Percentiles rank a stretch among this genome's conserved stretches.
phyloP scores from a whole-genome alignment of 164 flowering plant genomes.

The Stephania yunnanensis region DNA sequence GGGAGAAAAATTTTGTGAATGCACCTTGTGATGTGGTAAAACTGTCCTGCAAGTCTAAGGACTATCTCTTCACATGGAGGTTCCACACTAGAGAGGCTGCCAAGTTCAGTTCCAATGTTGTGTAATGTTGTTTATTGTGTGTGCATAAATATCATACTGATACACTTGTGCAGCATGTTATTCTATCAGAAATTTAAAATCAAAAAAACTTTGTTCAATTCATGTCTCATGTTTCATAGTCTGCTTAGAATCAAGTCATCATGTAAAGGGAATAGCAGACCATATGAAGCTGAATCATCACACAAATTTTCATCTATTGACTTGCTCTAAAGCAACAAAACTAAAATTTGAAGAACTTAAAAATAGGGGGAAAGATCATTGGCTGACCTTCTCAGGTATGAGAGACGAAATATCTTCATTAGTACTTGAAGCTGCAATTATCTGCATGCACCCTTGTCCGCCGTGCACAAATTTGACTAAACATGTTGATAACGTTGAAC shows the following conservation, averaged over 20 bases:
- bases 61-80: conserved; percentile 77
- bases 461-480: neutral
- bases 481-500: no score
- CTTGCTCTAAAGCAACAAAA: neutral
- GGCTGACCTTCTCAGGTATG: neutral
- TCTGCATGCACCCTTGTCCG: neutral
- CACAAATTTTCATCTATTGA: neutral
- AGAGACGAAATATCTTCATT: no score
- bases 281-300: neutral
- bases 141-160: neutral
- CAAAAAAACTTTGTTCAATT: neutral
- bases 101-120: conserved; percentile 18
- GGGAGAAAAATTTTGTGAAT: conserved; percentile 33
- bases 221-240: neutral
- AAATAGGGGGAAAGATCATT: neutral
- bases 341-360: no score
- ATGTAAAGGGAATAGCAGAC: neutral
- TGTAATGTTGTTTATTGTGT: conserved; percentile 2
- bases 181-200: neutral
- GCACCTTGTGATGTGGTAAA: conserved; percentile 61
- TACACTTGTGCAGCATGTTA: neutral
- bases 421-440: neutral
- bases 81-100: conserved; percentile 39
- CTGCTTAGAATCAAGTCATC: no score
- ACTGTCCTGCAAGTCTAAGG: conserved; percentile 55